These are phyloP conservation scores for Chrysosporium keratinophilum DNA, from an alignment of 2,329 filamentous ascomycete species.

Conservation along the genomic window DNA sequence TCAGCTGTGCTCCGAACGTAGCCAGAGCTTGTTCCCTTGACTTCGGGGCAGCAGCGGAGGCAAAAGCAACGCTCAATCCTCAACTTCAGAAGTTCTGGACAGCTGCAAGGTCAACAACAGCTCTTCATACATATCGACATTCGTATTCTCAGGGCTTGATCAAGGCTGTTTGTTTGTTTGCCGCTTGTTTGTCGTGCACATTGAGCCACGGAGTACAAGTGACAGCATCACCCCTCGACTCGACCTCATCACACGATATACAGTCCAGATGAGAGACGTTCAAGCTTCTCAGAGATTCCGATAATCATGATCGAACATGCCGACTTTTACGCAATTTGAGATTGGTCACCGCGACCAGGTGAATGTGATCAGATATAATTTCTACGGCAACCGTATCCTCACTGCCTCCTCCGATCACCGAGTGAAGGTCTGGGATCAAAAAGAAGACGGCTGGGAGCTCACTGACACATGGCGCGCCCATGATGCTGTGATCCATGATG, in stretches of 20 bases:
- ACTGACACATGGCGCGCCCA: slow-evolving; percentile 86
- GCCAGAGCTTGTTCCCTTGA: too few species aligned
- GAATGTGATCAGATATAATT: slow-evolving; percentile 78
- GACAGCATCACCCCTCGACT: background rate
- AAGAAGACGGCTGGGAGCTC: slow-evolving; percentile 64
- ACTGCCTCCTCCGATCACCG: slow-evolving; percentile 87
- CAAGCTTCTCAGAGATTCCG: background rate
- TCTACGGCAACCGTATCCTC: slow-evolving; percentile 81
- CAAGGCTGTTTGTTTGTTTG: background rate
- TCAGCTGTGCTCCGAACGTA: too few species aligned
- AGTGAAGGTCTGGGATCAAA: slow-evolving; percentile 80
- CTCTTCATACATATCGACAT: too few species aligned
- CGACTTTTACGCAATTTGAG: slow-evolving; percentile 36
- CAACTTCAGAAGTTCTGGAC: too few species aligned
- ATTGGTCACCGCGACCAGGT: slow-evolving; percentile 53
- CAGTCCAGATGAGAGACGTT: background rate
- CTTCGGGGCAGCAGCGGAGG: too few species aligned
- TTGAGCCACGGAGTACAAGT: too few species aligned
- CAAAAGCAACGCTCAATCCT: too few species aligned
- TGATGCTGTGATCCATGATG: slow-evolving; percentile 80
- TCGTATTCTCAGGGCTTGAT: too few species aligned
- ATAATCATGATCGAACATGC: slow-evolving; percentile 20
- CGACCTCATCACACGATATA: background rate
- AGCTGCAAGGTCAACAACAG: too few species aligned
- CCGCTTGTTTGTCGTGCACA: background rate